Percentiles rank a stretch among this genome's conserved stretches.
These are phyloP conservation scores for Colletotrichum higginsianum DNA, from an alignment of 2,329 filamentous ascomycete species.

Conservation along the genomic window DNA sequence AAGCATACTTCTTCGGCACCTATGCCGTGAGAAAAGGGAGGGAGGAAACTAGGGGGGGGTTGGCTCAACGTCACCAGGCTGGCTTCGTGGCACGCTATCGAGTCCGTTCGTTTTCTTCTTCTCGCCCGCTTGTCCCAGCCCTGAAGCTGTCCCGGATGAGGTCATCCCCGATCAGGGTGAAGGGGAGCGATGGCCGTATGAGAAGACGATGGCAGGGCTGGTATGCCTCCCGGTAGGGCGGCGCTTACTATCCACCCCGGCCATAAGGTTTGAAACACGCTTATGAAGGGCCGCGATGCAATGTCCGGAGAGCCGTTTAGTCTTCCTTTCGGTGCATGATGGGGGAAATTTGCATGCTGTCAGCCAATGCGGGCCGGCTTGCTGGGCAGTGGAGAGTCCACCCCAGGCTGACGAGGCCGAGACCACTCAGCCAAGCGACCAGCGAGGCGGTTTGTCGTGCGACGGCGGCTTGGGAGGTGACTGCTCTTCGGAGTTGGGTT, in stretches of 20 bases:
- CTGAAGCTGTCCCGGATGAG: slow-evolving; percentile 28
- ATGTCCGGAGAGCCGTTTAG: not conserved
- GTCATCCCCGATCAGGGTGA: slow-evolving; percentile 26
- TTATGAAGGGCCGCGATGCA: slow-evolving; percentile 24
- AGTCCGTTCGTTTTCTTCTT: slow-evolving; percentile 1
- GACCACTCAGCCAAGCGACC: not conserved
- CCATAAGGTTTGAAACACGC: slow-evolving; percentile 39
- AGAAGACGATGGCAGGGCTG: slow-evolving; percentile 1
- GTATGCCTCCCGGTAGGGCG: slow-evolving; percentile 21
- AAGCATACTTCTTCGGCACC: slow-evolving; percentile 27
- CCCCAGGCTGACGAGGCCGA: slow-evolving; percentile 5
- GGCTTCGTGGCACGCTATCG: slow-evolving; percentile 33
- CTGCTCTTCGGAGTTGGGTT: not conserved
- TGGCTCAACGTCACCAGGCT: slow-evolving; percentile 34
- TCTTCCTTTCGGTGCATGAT: not conserved
- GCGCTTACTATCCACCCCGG: not conserved
- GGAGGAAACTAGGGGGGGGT: slow-evolving; percentile 19
- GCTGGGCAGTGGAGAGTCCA: slow-evolving; percentile 8
- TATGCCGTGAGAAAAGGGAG: not conserved
- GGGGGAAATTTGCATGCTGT: slow-evolving; percentile 18
- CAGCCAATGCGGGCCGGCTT: slow-evolving; percentile 25
- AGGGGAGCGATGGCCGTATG: slow-evolving; percentile 8
- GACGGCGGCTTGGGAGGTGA: not conserved
- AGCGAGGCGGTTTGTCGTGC: not conserved
- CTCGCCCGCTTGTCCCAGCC: not conserved